phyloP scores from a whole-genome alignment of 2,329 filamentous ascomycete genomes.

The Fusarium sp. region DNA sequence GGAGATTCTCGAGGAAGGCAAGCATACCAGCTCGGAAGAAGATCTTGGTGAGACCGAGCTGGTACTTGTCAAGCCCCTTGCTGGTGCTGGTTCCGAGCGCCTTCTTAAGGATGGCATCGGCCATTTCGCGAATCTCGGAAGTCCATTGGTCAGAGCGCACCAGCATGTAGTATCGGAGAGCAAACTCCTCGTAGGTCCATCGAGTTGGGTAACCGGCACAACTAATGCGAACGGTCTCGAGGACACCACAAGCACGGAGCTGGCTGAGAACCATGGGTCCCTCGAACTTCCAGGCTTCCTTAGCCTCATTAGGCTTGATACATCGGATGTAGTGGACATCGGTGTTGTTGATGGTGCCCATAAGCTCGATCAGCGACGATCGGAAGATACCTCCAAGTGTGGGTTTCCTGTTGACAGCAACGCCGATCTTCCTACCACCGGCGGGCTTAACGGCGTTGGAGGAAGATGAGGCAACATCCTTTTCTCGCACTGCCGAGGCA shows the following conservation, averaged over 20 bases:
- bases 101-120: slow-evolving; percentile 89
- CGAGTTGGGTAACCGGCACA: slow-evolving; percentile 96
- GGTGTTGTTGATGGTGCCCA: slow-evolving; percentile 97
- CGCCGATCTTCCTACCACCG: slow-evolving; percentile 86
- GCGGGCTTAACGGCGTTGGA: slow-evolving; percentile 82
- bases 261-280: slow-evolving; percentile 99
- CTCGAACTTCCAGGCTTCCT: slow-evolving; percentile 97
- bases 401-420: slow-evolving; percentile 94
- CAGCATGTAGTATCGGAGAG: slow-evolving; percentile 97
- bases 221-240: slow-evolving; percentile 97
- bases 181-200: slow-evolving; percentile 99
- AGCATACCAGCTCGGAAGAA: slow-evolving; percentile 99
- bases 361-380: slow-evolving; percentile 96
- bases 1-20: slow-evolving; percentile 93
- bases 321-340: slow-evolving; percentile 99
- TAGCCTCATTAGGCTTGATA: slow-evolving; percentile 98
- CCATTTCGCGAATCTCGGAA: slow-evolving; percentile 93
- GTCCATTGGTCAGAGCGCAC: slow-evolving; percentile 92
- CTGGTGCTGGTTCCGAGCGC: slow-evolving; percentile 83
- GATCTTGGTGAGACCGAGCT: slow-evolving; percentile 97
- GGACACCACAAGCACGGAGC: slow-evolving; percentile 95
- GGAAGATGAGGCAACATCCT: slow-evolving; percentile 76
- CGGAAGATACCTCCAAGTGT: slow-evolving; percentile 99
- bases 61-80: slow-evolving; percentile 90
- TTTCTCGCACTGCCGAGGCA: slow-evolving; percentile 88